Percentiles rank a stretch among this genome's conserved stretches.
phyloP scores from a whole-genome alignment of 2,329 filamentous ascomycete genomes.

The Aphanoascus verrucosus region DNA sequence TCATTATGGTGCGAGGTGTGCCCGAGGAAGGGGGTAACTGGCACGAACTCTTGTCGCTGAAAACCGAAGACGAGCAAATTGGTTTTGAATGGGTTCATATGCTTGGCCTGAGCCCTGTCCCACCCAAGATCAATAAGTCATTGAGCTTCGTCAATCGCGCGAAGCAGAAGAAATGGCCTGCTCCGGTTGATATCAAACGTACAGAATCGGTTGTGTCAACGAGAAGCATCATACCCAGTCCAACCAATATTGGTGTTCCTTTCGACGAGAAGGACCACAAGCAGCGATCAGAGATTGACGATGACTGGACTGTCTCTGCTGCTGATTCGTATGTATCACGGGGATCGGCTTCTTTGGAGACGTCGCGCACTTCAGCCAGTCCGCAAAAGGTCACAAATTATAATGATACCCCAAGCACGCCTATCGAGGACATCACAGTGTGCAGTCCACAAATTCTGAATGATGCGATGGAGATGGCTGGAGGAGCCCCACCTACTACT shows the following conservation, averaged over 20 bases:
- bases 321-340: neutral
- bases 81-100: constrained; percentile 80
- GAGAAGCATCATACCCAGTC: constrained; percentile 32
- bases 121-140: constrained; percentile 47
- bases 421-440: neutral
- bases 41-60: constrained; percentile 73
- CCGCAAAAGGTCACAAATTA: neutral
- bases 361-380: neutral
- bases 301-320: neutral
- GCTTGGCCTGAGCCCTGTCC: constrained; percentile 56
- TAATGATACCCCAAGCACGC: constrained; percentile 3
- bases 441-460: constrained; percentile 15
- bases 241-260: constrained; percentile 49
- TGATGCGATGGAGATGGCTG: constrained; percentile 18
- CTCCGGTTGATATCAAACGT: constrained; percentile 6
- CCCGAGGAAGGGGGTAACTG: constrained; percentile 55
- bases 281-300: neutral
- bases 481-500: constrained; percentile 25
- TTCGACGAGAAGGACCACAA: constrained; percentile 41
- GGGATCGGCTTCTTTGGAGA: neutral
- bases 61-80: constrained; percentile 63
- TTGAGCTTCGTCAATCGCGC: constrained; percentile 42
- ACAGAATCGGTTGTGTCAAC: constrained; percentile 8
- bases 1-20: constrained; percentile 75
- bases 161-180: constrained; percentile 26